Evolutionary conservation across 345 rosid species (phyloP).

Genomic region (Kandelia obovata): DNA sequence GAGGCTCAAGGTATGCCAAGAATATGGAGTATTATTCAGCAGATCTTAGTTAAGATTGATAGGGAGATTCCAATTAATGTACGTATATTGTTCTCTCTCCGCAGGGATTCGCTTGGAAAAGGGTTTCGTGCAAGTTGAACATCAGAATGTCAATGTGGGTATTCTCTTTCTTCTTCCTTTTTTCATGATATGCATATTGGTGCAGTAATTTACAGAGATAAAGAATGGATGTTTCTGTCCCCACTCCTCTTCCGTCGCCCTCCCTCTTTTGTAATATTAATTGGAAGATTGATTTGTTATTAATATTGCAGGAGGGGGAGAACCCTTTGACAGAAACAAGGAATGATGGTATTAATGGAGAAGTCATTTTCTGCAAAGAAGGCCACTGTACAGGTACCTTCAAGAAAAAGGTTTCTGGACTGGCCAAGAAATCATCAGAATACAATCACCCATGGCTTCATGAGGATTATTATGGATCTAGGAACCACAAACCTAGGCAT

Average conservation of each 20-base stretch:
- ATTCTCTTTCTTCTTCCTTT: too few species aligned
- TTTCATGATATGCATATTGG: too few species aligned
- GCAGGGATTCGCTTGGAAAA: constrained; percentile 22
- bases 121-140: constrained; percentile 13
- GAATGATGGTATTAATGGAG: not conserved
- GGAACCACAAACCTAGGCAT: constrained; percentile 38
- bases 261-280: not conserved
- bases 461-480: constrained; percentile 64
- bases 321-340: not conserved
- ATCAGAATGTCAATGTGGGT: constrained; percentile 3
- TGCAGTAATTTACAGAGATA: too few species aligned
- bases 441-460: constrained; percentile 47
- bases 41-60: not conserved
- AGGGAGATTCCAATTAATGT: not conserved
- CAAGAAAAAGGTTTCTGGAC: constrained; percentile 17
- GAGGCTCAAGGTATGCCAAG: constrained; percentile 8
- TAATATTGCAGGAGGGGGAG: constrained; percentile 5
- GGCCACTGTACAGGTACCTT: constrained; percentile 19
- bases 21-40: not conserved
- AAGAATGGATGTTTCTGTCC: not conserved
- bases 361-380: constrained; percentile 13
- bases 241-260: too few species aligned
- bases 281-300: not conserved
- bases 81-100: not conserved
- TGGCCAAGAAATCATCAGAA: constrained; percentile 22